Evolutionary conservation across 805 yeast species (phyloP).

Genomic region (Wickerhamiella brachini): DNA sequence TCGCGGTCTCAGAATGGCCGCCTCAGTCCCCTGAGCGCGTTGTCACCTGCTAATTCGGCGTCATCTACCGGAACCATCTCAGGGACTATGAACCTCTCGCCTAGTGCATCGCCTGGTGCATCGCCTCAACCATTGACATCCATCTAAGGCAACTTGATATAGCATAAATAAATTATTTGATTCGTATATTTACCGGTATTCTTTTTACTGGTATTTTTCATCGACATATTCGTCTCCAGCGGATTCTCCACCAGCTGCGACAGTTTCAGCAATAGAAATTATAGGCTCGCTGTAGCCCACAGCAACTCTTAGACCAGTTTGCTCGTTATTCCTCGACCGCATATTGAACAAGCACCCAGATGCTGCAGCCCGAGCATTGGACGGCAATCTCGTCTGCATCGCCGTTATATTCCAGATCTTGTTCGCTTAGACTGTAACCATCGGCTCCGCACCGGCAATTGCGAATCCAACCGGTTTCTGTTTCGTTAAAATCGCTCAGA

Average conservation of each 20-base stretch:
- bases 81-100: not conserved
- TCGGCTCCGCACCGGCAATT: constrained; percentile 30
- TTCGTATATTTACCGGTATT: too few species aligned
- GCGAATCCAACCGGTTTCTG: constrained; percentile 20
- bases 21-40: not conserved
- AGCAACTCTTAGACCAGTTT: too few species aligned
- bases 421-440: constrained; percentile 49
- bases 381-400: constrained; percentile 51
- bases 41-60: not conserved
- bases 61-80: not conserved
- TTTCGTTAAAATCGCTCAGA: constrained; percentile 35
- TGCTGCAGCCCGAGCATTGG: constrained; percentile 72
- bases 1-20: not conserved
- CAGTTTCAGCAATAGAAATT: too few species aligned
- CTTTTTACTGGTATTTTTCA: too few species aligned
- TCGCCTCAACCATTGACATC: not conserved
- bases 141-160: too few species aligned
- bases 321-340: constrained; percentile 15
- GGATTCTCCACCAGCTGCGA: too few species aligned
- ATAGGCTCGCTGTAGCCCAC: too few species aligned
- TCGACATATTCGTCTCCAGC: too few species aligned
- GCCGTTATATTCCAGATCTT: constrained; percentile 43
- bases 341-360: constrained; percentile 70
- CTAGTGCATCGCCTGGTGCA: not conserved
- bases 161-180: not conserved